Conservation (phyloP, 78 protist genomes). For the Pigoraptor vietnamica region DNA sequence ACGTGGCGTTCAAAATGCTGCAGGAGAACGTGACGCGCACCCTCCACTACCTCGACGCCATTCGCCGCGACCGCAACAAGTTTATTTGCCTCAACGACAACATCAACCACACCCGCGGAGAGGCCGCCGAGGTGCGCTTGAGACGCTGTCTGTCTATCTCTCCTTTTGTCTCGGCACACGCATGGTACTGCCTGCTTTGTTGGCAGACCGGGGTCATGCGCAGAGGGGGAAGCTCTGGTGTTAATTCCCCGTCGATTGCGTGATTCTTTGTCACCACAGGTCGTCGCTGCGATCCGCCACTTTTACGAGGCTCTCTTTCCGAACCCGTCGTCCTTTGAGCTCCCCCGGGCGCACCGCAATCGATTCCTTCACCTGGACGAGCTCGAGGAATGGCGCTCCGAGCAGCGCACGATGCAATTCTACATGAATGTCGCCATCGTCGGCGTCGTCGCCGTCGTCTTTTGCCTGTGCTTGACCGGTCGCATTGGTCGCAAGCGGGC, state of each 20-base stretch:
- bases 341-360: conserved; percentile 25
- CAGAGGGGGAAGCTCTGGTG: neutral
- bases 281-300: conserved; percentile 37
- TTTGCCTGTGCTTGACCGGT: neutral
- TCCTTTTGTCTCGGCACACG: neutral
- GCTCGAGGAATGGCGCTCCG: neutral
- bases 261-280: neutral
- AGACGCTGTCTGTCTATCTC: neutral
- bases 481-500: neutral
- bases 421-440: neutral
- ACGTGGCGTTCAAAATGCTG: conserved; percentile 73
- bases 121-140: neutral
- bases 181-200: neutral
- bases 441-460: neutral
- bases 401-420: neutral
- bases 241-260: neutral
- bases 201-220: neutral
- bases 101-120: conserved; percentile 57
- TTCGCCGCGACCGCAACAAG: conserved; percentile 53
- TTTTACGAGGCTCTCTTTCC: conserved; percentile 72
- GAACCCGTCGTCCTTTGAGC: conserved; percentile 63
- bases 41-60: conserved; percentile 44
- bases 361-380: conserved; percentile 22
- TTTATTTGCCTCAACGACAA: conserved; percentile 85
- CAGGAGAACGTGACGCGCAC: conserved; percentile 18